Evolutionary conservation across 106 monocot genomes (phyloP), one percentile per base, ranked within the genome.

Genomic region (Dioscorea alata): DNA sequence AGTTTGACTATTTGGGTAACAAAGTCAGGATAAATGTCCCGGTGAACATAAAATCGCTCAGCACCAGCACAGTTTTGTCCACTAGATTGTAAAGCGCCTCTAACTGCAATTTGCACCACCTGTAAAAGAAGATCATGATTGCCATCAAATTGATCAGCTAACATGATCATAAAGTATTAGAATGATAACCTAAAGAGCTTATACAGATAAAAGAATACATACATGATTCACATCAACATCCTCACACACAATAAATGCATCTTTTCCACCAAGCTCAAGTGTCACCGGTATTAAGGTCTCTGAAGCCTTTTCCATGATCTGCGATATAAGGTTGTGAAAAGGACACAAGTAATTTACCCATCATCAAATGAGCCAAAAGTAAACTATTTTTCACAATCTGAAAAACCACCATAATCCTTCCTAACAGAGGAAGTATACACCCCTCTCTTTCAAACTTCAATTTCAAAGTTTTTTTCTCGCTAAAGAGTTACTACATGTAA

Each of bases 11-110:
- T 75, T 70, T 93, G 87, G 25, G 93, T 79, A 71, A 93, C 93
- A 83, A 99, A 93, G 64, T 71, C 68, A 71, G 84, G 59, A 81
- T 93, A 90, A 50, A 99, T 84, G 25, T 90, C 87, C 66, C 69
- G 65, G 73, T 99, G 99, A 59, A 99, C 93, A 83, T 99, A 99
- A 79, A 99, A 99, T 76, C 99, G 93, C 83, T 99, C 99, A 73
- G 99, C 99, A 79, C 99, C 99, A 75, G 99, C 99, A 84, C 99
- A 99, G 56, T 99, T 99, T 56, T 99, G 99, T 18, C 99, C 93
- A 69, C 99, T 99, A 52, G 99, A 99, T 76, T 99, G 99, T 59
- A 99, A 93, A 57, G 90, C 89, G 69, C 64, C 99, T 78, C 99
- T 87, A 6, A 84, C 66, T 51, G 99, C 99, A 82, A 99, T 66